Conservation (phyloP, 768 basidiomycete species). For the Pleurotus cornucopiae region DNA sequence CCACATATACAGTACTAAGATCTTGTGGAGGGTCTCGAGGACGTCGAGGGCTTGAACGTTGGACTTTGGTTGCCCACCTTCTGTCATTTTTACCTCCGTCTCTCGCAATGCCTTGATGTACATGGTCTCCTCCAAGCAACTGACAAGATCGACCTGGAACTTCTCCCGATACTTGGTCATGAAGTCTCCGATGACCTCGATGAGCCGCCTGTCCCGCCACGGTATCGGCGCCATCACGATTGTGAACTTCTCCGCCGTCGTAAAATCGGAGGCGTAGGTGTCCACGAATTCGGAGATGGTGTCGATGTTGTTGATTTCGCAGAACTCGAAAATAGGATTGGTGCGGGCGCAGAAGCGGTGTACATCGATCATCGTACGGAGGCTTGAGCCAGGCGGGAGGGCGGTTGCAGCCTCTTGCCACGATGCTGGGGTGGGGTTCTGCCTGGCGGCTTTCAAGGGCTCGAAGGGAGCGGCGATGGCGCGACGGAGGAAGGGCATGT, state of each 20-base stretch:
- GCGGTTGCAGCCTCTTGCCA: constrained; percentile 22
- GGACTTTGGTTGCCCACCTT: not conserved
- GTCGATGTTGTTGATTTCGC: not conserved
- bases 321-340: constrained; percentile 39
- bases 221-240: constrained; percentile 51
- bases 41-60: constrained; percentile 17
- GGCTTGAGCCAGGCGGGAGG: constrained; percentile 39
- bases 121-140: constrained; percentile 28
- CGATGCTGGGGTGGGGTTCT: constrained; percentile 24
- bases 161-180: constrained; percentile 36
- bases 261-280: constrained; percentile 27
- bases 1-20: constrained; percentile 82
- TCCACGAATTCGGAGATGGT: constrained; percentile 41
- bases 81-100: constrained; percentile 25
- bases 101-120: constrained; percentile 37
- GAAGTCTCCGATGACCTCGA: constrained; percentile 32
- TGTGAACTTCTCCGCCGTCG: constrained; percentile 38
- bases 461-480: constrained; percentile 51
- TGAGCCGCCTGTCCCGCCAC: constrained; percentile 37
- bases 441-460: constrained; percentile 47
- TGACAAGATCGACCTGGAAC: constrained; percentile 38
- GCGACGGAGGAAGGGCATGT: constrained; percentile 55
- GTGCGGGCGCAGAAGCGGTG: constrained; percentile 42
- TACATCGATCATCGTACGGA: constrained; percentile 43
- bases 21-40: constrained; percentile 77